Evolutionary conservation across 345 rosid species (phyloP), one percentile per base, ranked within the genome.

Genomic region (Pistacia integerrima): DNA sequence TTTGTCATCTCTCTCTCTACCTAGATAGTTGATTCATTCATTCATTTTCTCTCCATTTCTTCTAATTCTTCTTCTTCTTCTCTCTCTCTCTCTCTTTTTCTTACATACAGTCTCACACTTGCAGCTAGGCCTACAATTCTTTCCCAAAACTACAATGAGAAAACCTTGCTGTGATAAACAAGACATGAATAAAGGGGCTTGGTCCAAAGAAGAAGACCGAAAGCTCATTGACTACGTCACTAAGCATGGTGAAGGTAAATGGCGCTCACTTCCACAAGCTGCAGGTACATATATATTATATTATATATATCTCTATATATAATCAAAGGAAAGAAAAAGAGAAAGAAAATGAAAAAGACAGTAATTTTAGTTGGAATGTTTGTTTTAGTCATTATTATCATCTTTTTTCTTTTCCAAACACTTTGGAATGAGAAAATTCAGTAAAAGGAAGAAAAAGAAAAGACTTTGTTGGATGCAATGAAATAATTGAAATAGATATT

Each of bases 151-250:
- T 30, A 8, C 49, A 64, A 64, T 64, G 68, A 64, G 25, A 48
- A 64, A 38, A 9, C 68, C 49, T 36, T 64, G 49, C 9, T 64
- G 49, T 64, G 49, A 64, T 17, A 64, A 36, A 48, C 51, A 64
- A 64, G 68, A 18, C 49, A 17, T 64, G 25, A 64, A 64, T n/a
- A 64, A 18, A 38, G 68, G 68, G 13, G 68, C 68, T 64, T 64
- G 68, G 68, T 64, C 68, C 25, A 38, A 18, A 48, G 49, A 64
- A 64, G 68, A 64, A 64, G 68, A 64, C 51, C 68, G 38, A 48
- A 64, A 64, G 68, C 68, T 64, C 25, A 64, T 9, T 64, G 68
- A 64, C 4, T 64, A 64, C n/a, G 6, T 64, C 68, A 44, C 38
- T 36, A 18, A 18, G 18, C 48, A 64, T 64, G 68, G 68, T 18